Evolutionary conservation across 2,329 filamentous ascomycete genomes (phyloP).

Genomic region (Magnaporthales sp.): DNA sequence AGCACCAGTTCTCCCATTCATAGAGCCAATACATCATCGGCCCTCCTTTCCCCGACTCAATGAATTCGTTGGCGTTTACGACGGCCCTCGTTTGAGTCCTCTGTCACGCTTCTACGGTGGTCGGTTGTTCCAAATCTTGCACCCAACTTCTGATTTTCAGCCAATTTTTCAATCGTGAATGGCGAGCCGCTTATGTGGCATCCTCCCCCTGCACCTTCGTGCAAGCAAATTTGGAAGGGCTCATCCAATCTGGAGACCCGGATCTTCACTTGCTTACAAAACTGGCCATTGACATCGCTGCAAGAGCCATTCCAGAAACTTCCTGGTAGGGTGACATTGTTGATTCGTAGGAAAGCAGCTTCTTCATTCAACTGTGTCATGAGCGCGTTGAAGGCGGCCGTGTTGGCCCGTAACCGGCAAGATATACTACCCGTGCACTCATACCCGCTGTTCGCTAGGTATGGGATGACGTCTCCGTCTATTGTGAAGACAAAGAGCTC

Average conservation of each 20-base stretch:
- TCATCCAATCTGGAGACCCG: conserved; percentile 1
- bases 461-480: not conserved
- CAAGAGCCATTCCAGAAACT: not conserved
- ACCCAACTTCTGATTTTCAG: conserved; percentile 1
- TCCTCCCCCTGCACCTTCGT: not conserved
- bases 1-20: conserved; percentile 1
- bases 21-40: not conserved
- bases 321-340: conserved; percentile 1
- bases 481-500: not conserved
- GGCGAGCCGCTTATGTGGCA: not conserved
- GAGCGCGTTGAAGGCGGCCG: not conserved
- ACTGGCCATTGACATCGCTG: not conserved
- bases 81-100: conserved; percentile 1
- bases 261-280: not conserved
- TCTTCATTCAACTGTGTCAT: conserved; percentile 1
- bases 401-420: not conserved
- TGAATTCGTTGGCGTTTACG: not conserved
- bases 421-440: conserved; percentile 1
- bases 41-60: not conserved
- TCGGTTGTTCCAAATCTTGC: conserved; percentile 2
- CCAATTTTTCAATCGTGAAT: not conserved
- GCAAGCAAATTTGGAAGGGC: conserved; percentile 1
- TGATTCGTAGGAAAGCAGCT: conserved; percentile 1
- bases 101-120: conserved; percentile 1
- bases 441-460: not conserved